phyloP scores from a whole-genome alignment of 2,329 filamentous ascomycete species.

The Ampelomyces quisqualis region DNA sequence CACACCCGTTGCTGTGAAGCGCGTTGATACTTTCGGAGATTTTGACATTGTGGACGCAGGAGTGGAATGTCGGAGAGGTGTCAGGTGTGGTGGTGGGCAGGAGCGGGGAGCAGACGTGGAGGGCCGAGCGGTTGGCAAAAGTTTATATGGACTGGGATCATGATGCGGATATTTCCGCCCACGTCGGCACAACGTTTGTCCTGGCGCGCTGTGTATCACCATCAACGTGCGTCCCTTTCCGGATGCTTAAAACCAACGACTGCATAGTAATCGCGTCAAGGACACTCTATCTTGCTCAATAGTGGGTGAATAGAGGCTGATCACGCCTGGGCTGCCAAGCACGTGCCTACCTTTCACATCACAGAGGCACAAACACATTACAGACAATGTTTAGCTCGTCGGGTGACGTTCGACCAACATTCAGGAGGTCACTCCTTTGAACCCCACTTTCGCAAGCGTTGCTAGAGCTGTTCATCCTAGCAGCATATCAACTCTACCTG shows the following conservation, averaged over 20 bases:
- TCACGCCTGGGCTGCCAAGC: neutral
- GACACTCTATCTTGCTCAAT: no score
- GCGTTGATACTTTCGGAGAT: slow-evolving; percentile 76
- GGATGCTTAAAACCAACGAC: no score
- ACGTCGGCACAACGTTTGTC: slow-evolving; percentile 13
- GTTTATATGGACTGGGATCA: slow-evolving; percentile 27
- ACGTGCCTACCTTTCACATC: slow-evolving; percentile 10
- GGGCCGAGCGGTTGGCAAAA: slow-evolving; percentile 39
- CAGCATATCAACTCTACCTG: neutral
- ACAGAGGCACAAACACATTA: slow-evolving; percentile 10
- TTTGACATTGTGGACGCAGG: slow-evolving; percentile 53
- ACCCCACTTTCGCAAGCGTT: neutral
- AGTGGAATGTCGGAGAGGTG: slow-evolving; percentile 5
- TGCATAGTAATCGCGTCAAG: no score
- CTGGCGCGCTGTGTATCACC: no score
- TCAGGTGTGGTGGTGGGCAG: slow-evolving; percentile 9
- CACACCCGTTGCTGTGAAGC: slow-evolving; percentile 69
- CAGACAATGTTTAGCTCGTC: slow-evolving; percentile 13
- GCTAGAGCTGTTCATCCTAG: neutral
- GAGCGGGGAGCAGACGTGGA: slow-evolving; percentile 19
- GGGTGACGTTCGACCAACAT: neutral
- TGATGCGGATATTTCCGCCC: slow-evolving; percentile 35
- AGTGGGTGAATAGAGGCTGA: neutral
- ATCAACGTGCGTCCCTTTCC: no score
- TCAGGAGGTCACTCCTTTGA: neutral